These are phyloP conservation scores for Chrysoporthe puriensis DNA, from an alignment of 2,329 filamentous ascomycete species.

Conservation along the genomic window DNA sequence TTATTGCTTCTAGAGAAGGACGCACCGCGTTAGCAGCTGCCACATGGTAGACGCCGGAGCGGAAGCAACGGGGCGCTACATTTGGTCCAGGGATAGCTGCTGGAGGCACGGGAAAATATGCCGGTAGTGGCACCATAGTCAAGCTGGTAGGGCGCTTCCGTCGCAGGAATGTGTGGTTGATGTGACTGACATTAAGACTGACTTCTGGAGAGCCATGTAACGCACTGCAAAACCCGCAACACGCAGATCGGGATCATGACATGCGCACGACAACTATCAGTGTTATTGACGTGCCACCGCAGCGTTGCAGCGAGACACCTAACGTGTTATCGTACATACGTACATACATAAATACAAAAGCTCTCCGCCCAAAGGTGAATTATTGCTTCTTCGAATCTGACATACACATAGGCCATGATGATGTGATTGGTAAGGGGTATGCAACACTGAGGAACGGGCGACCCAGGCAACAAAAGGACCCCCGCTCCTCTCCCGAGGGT, in stretches of 20 bases:
- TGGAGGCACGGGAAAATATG: no score
- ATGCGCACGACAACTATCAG: neutral
- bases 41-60: no score
- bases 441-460: neutral
- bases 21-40: no score
- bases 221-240: no score
- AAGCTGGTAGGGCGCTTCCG: no score
- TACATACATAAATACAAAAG: neutral
- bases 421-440: neutral
- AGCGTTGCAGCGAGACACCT: neutral
- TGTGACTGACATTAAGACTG: no score
- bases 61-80: no score
- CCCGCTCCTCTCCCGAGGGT: neutral
- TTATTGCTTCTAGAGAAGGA: no score
- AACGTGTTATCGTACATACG: slow-evolving; percentile 8
- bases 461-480: neutral
- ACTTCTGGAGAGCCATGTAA: no score
- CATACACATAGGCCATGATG: neutral
- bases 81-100: no score
- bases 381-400: neutral
- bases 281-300: neutral
- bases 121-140: no score
- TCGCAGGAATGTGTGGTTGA: no score
- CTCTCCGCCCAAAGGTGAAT: neutral
- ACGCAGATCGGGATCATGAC: neutral